Percentiles rank a stretch among this genome's conserved stretches.
Evolutionary conservation across 2,329 filamentous ascomycete genomes (phyloP).

Genomic region (Byssochlamys sp.): DNA sequence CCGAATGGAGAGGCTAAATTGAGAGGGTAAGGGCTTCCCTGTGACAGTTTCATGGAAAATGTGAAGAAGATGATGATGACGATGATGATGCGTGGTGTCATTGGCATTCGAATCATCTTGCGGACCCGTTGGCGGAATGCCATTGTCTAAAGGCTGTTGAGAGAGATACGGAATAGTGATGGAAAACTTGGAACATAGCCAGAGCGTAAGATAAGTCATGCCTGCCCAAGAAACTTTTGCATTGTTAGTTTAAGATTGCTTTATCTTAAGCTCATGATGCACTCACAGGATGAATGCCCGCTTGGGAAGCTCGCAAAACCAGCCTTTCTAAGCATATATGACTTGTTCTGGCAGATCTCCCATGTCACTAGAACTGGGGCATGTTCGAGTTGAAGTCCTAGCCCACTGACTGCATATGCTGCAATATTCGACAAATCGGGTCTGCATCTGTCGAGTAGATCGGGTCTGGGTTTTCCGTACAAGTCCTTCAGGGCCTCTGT

Average conservation of each 20-base stretch:
- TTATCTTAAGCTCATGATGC: not conserved
- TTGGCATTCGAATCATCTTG: not conserved
- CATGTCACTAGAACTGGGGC: slow-evolving; percentile 64
- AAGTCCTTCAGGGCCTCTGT: slow-evolving; percentile 76
- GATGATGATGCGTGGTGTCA: not conserved
- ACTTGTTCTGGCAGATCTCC: slow-evolving; percentile 59
- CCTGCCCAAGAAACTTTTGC: slow-evolving; percentile 61
- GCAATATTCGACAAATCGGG: slow-evolving; percentile 60
- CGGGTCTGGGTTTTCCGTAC: slow-evolving; percentile 55
- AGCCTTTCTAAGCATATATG: slow-evolving; percentile 56
- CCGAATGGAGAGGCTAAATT: slow-evolving; percentile 45
- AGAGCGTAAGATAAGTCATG: slow-evolving; percentile 75
- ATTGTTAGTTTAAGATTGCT: slow-evolving; percentile 3
- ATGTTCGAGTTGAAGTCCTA: slow-evolving; percentile 41
- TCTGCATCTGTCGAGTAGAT: slow-evolving; percentile 60
- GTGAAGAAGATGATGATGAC: not conserved
- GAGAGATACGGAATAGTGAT: slow-evolving; percentile 37
- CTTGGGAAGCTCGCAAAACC: slow-evolving; percentile 79
- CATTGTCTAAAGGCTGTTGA: slow-evolving; percentile 17
- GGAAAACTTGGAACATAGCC: slow-evolving; percentile 56
- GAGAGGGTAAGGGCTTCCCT: not conserved
- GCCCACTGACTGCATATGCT: slow-evolving; percentile 54
- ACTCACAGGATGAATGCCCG: slow-evolving; percentile 60
- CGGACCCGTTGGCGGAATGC: slow-evolving; percentile 2
- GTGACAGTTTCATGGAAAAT: not conserved